Evolutionary conservation across 176 grass and related monocot species (phyloP).

Genomic region (Miscanthus lutarioriparius): DNA sequence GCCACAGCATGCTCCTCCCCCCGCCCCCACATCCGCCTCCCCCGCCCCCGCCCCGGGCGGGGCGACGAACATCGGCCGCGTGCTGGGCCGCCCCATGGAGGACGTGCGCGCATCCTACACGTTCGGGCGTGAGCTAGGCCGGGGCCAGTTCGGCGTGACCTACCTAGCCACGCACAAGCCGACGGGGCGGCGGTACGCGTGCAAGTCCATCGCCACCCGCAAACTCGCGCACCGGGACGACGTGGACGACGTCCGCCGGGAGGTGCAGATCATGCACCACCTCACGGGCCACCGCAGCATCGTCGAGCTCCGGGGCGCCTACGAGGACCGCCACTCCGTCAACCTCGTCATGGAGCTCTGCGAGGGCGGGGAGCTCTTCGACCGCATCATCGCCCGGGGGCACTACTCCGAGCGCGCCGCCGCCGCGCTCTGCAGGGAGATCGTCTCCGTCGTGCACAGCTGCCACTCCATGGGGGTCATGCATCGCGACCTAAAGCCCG

Average conservation of each 20-base stretch:
- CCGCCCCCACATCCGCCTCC: neutral
- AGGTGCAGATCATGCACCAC: constrained; percentile 99
- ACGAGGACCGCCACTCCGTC: constrained; percentile 88
- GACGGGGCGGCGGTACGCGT: constrained; percentile 53
- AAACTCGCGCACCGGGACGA: constrained; percentile 76
- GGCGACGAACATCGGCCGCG: constrained; percentile 28
- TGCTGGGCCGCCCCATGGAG: constrained; percentile 75
- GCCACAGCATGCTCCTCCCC: neutral
- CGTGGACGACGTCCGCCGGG: constrained; percentile 77
- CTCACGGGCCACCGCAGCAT: constrained; percentile 92
- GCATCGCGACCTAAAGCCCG: constrained; percentile 92
- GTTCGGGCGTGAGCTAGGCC: constrained; percentile 74
- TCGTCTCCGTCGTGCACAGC: constrained; percentile 68
- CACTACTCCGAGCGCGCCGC: constrained; percentile 94
- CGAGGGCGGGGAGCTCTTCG: constrained; percentile 84
- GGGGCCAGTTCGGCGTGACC: constrained; percentile 92
- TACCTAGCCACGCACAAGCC: constrained; percentile 78
- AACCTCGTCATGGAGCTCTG: constrained; percentile 98
- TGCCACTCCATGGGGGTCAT: constrained; percentile 98
- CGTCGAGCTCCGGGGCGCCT: constrained; percentile 82
- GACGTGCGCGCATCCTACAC: constrained; percentile 76
- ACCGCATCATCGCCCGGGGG: constrained; percentile 77
- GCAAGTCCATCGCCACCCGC: constrained; percentile 89
- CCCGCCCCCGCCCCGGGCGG: neutral
- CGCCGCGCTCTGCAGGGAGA: constrained; percentile 75